Evolutionary conservation across 768 basidiomycete species (phyloP).

Genomic region (Collybiopsis confluens): DNA sequence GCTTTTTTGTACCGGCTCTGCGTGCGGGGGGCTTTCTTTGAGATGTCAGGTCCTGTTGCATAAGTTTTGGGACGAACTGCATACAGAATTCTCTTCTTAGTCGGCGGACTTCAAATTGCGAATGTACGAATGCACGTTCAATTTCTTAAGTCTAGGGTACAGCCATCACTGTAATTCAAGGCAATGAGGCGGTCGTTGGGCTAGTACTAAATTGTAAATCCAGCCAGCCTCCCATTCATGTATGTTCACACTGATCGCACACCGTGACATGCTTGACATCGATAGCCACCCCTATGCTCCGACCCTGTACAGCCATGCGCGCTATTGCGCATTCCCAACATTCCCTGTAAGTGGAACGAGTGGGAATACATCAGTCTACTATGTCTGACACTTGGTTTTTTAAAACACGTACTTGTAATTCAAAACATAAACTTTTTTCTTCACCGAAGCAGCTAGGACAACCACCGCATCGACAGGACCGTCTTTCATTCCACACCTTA

Average conservation of each 20-base stretch:
- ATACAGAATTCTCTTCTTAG: no score
- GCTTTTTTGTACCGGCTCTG: not conserved
- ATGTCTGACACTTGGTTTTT: not conserved
- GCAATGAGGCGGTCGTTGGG: no score
- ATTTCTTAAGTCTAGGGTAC: no score
- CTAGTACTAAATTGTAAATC: no score
- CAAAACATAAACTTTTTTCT: slow-evolving; percentile 13
- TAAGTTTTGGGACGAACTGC: not conserved
- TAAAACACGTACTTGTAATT: slow-evolving; percentile 3
- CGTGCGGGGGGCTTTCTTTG: not conserved
- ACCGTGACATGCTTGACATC: not conserved
- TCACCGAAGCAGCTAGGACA: slow-evolving; percentile 12
- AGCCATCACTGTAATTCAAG: no score
- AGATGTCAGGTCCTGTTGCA: not conserved
- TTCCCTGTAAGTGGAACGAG: slow-evolving; percentile 2
- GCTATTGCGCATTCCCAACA: slow-evolving; percentile 15
- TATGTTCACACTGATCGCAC: not conserved
- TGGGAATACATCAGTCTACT: not conserved
- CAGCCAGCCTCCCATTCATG: no score
- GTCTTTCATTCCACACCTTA: slow-evolving; percentile 13
- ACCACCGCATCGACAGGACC: slow-evolving; percentile 14
- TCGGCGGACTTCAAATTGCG: no score
- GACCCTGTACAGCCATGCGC: slow-evolving; percentile 8
- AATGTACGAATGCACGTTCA: no score
- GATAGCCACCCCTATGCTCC: slow-evolving; percentile 10